A percentile compares a stretch with the other conserved stretches of the same genome.
phyloP scores from a whole-genome alignment of 177 flowering plant genomes.

The Telopea speciosissima region DNA sequence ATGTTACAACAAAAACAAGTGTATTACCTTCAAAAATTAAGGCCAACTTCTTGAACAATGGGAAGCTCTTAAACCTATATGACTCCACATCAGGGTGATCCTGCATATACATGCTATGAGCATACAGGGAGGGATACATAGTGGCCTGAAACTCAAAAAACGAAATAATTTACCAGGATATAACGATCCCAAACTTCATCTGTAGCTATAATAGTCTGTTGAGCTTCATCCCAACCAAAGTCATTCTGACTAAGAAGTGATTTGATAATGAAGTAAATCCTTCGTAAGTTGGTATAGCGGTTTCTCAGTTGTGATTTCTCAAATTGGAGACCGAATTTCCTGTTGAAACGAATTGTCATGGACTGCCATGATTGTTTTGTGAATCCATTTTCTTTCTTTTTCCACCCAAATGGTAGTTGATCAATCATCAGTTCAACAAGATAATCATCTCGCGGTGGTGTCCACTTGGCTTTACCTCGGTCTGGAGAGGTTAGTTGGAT shows the following conservation, averaged over 20 bases:
- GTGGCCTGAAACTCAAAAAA: neutral
- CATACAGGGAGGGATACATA: neutral
- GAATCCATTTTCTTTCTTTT: conserved; percentile 1
- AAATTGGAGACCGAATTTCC: neutral
- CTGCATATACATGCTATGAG: neutral
- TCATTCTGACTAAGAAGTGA: neutral
- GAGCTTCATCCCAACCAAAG: neutral
- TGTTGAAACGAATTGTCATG: conserved; percentile 1
- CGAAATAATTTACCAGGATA: neutral
- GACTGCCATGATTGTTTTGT: neutral
- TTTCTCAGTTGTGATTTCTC: neutral
- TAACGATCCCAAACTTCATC: conserved; percentile 1
- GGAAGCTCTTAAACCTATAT: neutral
- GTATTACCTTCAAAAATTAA: neutral
- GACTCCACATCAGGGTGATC: neutral
- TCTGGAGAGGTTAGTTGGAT: neutral
- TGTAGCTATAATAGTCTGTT: neutral
- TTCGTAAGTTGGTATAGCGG: neutral
- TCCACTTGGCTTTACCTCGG: neutral
- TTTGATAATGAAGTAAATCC: neutral
- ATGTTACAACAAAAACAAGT: neutral
- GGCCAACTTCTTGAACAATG: neutral
- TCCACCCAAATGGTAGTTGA: conserved; percentile 1
- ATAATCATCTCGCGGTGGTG: neutral
- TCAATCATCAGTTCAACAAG: conserved; percentile 2